These are phyloP conservation scores for Acacia acuminata DNA, from an alignment of 306 rosid genomes.

Conservation along the genomic window DNA sequence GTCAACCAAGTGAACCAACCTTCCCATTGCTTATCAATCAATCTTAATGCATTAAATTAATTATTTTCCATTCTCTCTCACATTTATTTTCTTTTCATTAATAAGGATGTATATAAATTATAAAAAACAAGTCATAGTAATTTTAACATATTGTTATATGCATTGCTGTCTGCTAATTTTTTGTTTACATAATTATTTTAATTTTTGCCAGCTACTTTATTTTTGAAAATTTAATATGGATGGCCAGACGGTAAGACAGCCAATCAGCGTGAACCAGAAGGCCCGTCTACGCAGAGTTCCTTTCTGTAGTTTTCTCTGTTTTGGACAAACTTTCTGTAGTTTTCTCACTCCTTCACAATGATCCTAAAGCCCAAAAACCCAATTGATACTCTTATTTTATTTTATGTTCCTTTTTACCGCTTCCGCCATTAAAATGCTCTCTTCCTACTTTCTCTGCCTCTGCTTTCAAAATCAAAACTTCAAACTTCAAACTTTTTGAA, in stretches of 20 bases:
- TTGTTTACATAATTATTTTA: too few relatives aligned
- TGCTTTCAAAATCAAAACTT: not conserved
- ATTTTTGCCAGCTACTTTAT: too few relatives aligned
- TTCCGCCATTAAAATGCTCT: conserved; percentile 40
- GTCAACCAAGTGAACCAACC: too few relatives aligned
- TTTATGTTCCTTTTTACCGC: conserved; percentile 36
- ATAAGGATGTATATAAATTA: too few relatives aligned
- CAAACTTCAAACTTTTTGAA: conserved; percentile 15
- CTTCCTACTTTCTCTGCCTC: not conserved
- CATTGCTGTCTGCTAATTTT: too few relatives aligned
- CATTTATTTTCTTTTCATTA: too few relatives aligned
- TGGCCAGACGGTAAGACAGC: not conserved
- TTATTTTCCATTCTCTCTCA: too few relatives aligned
- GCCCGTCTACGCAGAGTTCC: not conserved
- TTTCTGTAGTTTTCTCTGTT: not conserved
- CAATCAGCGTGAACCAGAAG: conserved; percentile 14
- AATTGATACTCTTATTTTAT: not conserved
- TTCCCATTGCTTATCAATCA: too few relatives aligned
- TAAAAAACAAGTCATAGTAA: too few relatives aligned
- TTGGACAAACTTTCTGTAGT: not conserved
- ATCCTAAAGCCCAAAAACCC: not conserved
- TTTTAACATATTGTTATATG: too few relatives aligned
- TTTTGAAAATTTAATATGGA: too few relatives aligned
- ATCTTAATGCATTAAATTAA: too few relatives aligned
- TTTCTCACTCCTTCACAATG: not conserved